Base-by-base conservation (phyloP, 306 rosid species). In the Trifolium pratense region DNA sequence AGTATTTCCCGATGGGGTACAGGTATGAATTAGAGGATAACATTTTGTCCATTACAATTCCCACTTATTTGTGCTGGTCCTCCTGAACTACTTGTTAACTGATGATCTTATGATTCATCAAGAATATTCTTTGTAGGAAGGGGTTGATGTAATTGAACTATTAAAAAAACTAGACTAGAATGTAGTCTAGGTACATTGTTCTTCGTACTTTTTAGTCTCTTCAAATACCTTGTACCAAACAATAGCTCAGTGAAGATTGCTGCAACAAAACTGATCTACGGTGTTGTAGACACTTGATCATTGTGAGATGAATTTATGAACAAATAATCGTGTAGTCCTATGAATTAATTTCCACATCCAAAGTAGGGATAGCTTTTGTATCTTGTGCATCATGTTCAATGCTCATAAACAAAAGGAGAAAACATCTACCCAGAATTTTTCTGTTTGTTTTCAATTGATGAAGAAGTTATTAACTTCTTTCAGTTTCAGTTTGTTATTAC, bases 1-100 rank as follows among this genome's bases (percentile, higher is more conserved):
- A 64, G 75, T 79, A 64, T 45, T 84, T 80, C 74, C 94, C 91
- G 29, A 73, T 66, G 79, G 92, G 94, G 12, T 84, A 77, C 75
- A 92, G 97, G 97, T 92, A 92, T 25, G 73, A 37, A 29, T 40
- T 73, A 29, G 40, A 59, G 18, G 20, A 29, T 29, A 55, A 70
- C 64, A 53, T 26, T 69, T 15, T 75, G 59, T 17, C n/a, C n/a
- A 58, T 51, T 11, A 26, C 14, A 48, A 69, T 69, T 66, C 34
- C 59, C 51, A 48, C 39, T 74, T 59, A 48, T 34, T 73, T 57
- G 52, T 79, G 64, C 25, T 51, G 59, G 26, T 57, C 53, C 18
- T 31, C 9, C 66, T 37, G 26, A 57, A 49, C 23, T 51, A 58
- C 60, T 36, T 58, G 64, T 49, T 49, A 37, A 79, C 58, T 59